Conservation (phyloP, 2,329 filamentous ascomycete species). For the Alternaria burnsii region DNA sequence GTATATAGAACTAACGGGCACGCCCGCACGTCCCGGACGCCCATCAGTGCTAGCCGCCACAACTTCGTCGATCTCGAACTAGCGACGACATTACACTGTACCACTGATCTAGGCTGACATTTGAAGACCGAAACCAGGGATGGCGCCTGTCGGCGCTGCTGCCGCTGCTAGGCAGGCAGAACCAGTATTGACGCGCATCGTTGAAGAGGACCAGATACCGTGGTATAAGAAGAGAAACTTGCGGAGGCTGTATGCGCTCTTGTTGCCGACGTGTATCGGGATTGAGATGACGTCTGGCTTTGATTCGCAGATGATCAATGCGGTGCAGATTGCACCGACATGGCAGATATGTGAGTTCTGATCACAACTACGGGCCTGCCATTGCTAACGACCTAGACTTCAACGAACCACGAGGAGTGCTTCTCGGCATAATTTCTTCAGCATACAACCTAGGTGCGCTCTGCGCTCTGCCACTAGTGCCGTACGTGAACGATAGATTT, state of each 20-base stretch:
- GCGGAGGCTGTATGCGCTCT: constrained; percentile 45
- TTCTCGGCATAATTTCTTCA: constrained; percentile 55
- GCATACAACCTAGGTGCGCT: constrained; percentile 54
- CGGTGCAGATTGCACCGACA: constrained; percentile 37
- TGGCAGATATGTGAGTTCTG: constrained; percentile 37
- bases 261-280: constrained; percentile 46
- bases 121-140: constrained; percentile 10
- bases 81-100: neutral
- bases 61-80: neutral
- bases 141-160: constrained; percentile 28
- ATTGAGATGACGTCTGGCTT: constrained; percentile 47
- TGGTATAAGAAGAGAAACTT: constrained; percentile 53
- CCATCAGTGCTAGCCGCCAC: constrained; percentile 6
- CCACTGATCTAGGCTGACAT: neutral
- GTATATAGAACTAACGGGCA: constrained; percentile 18
- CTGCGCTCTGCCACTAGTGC: constrained; percentile 46
- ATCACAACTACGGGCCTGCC: neutral
- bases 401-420: constrained; percentile 45
- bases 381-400: constrained; percentile 28
- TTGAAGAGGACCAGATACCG: constrained; percentile 50
- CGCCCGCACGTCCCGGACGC: constrained; percentile 9
- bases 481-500: constrained; percentile 53
- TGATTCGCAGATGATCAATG: constrained; percentile 47
- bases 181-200: constrained; percentile 52
- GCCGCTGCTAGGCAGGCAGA: constrained; percentile 39